Conservation (phyloP, 768 basidiomycete species). For the Suillus tomentosus region DNA sequence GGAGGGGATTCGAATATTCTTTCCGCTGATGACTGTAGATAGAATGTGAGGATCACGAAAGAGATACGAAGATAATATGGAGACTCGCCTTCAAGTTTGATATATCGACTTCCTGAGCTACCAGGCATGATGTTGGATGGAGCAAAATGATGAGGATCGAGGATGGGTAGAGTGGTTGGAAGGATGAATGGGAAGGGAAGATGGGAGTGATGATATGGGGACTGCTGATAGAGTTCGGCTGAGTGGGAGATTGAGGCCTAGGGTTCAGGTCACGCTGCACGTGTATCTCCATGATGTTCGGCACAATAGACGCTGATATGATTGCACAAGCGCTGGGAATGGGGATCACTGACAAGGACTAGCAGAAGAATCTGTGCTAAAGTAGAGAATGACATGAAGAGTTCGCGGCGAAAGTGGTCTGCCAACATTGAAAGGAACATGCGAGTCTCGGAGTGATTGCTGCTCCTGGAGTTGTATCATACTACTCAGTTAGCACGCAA, state of each 20-base stretch:
- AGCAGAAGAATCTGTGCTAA: neutral
- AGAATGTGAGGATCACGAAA: neutral
- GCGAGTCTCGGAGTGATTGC: neutral
- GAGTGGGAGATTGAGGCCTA: neutral
- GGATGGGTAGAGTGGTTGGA: too few species aligned
- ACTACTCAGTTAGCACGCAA: too few species aligned
- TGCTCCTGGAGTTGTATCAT: too few species aligned
- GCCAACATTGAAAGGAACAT: neutral
- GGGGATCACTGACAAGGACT: neutral
- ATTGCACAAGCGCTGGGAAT: neutral
- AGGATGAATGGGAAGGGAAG: too few species aligned
- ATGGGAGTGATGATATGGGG: accelerated
- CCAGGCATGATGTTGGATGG: too few species aligned
- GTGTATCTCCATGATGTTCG: neutral
- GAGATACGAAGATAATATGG: neutral
- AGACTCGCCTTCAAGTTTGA: neutral
- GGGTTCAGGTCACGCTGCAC: too few species aligned
- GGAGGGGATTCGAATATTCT: neutral
- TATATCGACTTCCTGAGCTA: too few species aligned
- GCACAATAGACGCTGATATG: neutral
- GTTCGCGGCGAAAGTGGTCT: too few species aligned
- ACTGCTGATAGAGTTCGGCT: neutral
- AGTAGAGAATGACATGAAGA: neutral
- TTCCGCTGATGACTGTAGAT: neutral
- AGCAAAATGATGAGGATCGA: too few species aligned